phyloP scores from a whole-genome alignment of 768 basidiomycete genomes.

The Boletus patriciae region DNA sequence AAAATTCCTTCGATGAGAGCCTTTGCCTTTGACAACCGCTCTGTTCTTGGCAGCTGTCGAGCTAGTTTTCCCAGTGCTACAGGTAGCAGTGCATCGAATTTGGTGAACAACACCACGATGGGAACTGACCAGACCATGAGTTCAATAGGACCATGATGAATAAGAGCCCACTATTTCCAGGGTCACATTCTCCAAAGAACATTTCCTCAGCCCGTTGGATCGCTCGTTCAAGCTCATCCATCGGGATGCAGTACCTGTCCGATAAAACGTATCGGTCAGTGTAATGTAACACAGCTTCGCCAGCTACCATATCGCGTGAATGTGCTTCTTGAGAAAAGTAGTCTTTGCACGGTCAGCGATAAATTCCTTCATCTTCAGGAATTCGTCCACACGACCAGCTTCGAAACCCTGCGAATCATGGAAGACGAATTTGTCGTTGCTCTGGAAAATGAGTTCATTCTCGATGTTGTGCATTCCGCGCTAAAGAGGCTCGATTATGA shows the following conservation, averaged over 20 bases:
- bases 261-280: background rate
- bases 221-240: background rate
- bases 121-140: background rate
- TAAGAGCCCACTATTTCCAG: no score
- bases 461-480: background rate
- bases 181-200: no score
- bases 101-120: constrained; percentile 3
- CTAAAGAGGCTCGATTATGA: background rate
- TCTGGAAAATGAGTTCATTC: constrained; percentile 3
- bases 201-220: no score
- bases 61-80: background rate
- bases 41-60: background rate
- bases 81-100: constrained; percentile 1
- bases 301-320: no score
- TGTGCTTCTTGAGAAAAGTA: no score
- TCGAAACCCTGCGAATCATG: background rate
- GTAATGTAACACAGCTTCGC: no score
- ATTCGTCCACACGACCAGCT: no score
- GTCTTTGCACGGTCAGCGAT: no score
- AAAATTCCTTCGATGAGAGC: background rate
- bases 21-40: background rate
- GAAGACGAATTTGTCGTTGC: constrained; percentile 3
- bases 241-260: constrained; percentile 8
- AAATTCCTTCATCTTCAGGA: no score
- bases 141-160: background rate